Conservation (phyloP, 2,329 filamentous ascomycete genomes). For the Ceratocystis eucalypticola region DNA sequence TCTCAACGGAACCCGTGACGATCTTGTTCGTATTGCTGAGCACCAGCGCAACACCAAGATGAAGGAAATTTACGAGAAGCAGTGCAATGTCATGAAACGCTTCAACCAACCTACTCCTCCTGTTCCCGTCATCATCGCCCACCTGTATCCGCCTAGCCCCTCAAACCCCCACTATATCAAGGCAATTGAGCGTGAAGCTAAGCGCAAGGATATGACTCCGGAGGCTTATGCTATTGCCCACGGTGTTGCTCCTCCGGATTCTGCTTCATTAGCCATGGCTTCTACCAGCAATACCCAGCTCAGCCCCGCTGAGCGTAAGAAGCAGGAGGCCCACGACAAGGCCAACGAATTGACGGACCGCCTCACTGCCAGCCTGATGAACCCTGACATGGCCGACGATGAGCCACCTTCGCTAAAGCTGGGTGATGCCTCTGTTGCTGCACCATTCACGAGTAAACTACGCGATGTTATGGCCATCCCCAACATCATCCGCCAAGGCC, state of each 20-base stretch:
- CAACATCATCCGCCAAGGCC: constrained; percentile 95
- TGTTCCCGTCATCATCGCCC: constrained; percentile 80
- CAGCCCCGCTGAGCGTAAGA: constrained; percentile 42
- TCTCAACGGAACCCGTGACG: constrained; percentile 84
- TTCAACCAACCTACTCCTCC: constrained; percentile 93
- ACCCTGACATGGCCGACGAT: constrained; percentile 70
- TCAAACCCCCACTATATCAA: constrained; percentile 89
- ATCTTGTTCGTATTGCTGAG: constrained; percentile 81
- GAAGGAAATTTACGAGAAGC: constrained; percentile 98
- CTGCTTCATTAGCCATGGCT: constrained; percentile 53
- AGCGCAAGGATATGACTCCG: constrained; percentile 57
- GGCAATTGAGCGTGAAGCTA: constrained; percentile 74
- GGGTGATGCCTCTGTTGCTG: constrained; percentile 90
- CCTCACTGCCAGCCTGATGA: constrained; percentile 77
- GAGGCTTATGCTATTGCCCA: constrained; percentile 43
- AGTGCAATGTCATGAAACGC: constrained; percentile 75
- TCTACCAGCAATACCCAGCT: constrained; percentile 30
- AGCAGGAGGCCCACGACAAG: constrained; percentile 54
- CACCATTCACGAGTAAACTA: constrained; percentile 94
- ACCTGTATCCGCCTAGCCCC: constrained; percentile 83
- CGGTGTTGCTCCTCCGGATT: constrained; percentile 44
- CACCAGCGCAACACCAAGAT: constrained; percentile 91
- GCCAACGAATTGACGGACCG: constrained; percentile 73
- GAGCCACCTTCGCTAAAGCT: constrained; percentile 95
- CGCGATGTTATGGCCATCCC: constrained; percentile 93